These are phyloP conservation scores for Thielaviopsis populi DNA, from an alignment of 2,329 filamentous ascomycete species.

Conservation along the genomic window DNA sequence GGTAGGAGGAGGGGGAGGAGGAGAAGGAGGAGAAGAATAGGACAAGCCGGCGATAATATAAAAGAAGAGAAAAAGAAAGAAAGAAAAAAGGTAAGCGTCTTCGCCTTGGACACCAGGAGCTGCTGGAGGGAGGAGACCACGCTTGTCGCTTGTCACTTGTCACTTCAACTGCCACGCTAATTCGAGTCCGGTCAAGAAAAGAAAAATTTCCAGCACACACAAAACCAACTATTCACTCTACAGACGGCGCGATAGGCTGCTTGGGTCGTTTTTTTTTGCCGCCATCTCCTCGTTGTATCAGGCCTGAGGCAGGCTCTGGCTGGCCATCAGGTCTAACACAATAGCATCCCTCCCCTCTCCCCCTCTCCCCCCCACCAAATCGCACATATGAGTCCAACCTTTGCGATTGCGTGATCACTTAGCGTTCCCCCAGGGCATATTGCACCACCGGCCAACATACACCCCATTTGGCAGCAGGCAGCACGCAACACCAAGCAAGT, in stretches of 20 bases:
- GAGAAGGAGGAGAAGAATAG: not conserved
- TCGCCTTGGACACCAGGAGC: constrained; percentile 1
- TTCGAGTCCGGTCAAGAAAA: not conserved
- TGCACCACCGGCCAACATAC: constrained; percentile 16
- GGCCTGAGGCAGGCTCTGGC: not conserved
- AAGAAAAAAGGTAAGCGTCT: constrained; percentile 13
- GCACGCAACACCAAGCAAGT: not conserved
- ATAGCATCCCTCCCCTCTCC: no score
- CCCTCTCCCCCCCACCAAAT: not conserved
- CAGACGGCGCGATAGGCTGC: not conserved
- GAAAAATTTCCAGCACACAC: constrained; percentile 1
- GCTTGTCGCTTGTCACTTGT: not conserved
- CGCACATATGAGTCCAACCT: constrained; percentile 7
- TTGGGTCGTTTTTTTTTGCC: not conserved
- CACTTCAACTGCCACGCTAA: not conserved
- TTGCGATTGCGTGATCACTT: constrained; percentile 18
- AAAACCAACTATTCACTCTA: not conserved
- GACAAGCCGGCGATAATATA: constrained; percentile 11
- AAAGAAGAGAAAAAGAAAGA: constrained; percentile 5
- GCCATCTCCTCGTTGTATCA: not conserved
- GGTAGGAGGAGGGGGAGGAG: constrained; percentile 2
- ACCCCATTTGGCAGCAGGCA: constrained; percentile 4
- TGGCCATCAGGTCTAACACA: not conserved
- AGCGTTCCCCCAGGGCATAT: constrained; percentile 16
- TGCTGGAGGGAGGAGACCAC: constrained; percentile 1